These are phyloP conservation scores for Collariella sp. DNA, from an alignment of 495 filamentous ascomycete species.

Conservation along the genomic window DNA sequence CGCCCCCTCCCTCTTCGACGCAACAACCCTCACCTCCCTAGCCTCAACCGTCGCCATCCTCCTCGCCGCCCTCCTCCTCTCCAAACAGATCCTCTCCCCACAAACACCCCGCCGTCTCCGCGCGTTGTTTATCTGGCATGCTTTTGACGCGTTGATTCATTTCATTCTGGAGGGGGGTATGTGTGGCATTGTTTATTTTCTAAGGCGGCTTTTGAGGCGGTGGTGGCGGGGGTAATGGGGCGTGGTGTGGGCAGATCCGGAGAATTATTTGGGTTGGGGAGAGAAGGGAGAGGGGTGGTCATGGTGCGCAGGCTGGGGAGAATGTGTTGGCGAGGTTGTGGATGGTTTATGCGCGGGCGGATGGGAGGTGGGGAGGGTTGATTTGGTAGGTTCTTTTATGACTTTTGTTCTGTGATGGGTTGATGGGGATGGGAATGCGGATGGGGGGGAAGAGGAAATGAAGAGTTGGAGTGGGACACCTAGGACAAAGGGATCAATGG, in stretches of 20 bases:
- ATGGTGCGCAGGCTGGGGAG: slow-evolving; percentile 62
- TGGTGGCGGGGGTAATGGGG: slow-evolving; percentile 20
- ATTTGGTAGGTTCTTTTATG: slow-evolving; percentile 42
- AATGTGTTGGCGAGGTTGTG: slow-evolving; percentile 63
- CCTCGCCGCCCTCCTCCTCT: slow-evolving; percentile 36
- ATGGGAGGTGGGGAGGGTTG: slow-evolving; percentile 74
- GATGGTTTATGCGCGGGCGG: slow-evolving; percentile 90
- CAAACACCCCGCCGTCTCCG: slow-evolving; percentile 38
- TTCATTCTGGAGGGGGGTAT: slow-evolving; percentile 76
- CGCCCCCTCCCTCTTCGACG: slow-evolving; percentile 43
- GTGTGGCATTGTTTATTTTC: slow-evolving; percentile 89
- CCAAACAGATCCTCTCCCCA: slow-evolving; percentile 33
- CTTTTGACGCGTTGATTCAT: slow-evolving; percentile 86
- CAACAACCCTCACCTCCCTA: slow-evolving; percentile 47
- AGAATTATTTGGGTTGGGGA: slow-evolving; percentile 32
- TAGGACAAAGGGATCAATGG: neutral
- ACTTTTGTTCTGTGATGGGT: neutral
- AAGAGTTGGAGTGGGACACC: neutral
- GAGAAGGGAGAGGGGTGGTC: slow-evolving; percentile 40
- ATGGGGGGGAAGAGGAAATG: neutral
- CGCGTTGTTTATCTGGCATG: slow-evolving; percentile 87
- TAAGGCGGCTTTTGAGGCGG: slow-evolving; percentile 36
- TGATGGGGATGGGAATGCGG: neutral
- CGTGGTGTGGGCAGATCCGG: slow-evolving; percentile 30
- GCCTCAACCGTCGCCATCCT: slow-evolving; percentile 43